Evolutionary conservation across 192 early-diverging fungal species (phyloP).

Genomic region (Glomus cerebriforme): DNA sequence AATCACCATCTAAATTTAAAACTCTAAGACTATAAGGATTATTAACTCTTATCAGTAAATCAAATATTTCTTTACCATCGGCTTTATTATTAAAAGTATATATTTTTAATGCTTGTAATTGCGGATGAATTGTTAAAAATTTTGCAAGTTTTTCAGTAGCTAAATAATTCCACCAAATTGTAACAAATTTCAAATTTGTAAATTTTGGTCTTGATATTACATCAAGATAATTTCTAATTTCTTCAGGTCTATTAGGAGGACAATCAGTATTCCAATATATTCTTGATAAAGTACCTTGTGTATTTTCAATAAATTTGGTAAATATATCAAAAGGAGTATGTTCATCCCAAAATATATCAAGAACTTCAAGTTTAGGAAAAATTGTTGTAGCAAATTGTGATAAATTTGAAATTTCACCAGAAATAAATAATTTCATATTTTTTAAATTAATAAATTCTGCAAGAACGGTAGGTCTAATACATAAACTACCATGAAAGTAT

Average conservation of each 20-base stretch:
- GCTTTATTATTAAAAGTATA: not conserved
- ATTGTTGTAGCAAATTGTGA: not conserved
- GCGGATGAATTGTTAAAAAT: not conserved
- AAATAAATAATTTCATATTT: not conserved
- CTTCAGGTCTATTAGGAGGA: not conserved
- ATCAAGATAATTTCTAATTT: slow-evolving; percentile 5
- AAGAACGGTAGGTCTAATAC: not conserved
- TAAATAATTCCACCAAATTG: not conserved
- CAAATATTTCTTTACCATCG: not conserved
- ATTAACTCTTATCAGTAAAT: not conserved
- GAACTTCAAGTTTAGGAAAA: slow-evolving; percentile 8
- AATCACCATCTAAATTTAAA: slow-evolving; percentile 9
- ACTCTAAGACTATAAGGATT: not conserved
- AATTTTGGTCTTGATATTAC: not conserved
- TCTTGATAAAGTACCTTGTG: not conserved
- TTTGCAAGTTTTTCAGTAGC: not conserved
- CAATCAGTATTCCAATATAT: slow-evolving; percentile 17
- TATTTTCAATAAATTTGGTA: not conserved
- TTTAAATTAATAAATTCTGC: not conserved
- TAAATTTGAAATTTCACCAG: not conserved
- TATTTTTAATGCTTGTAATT: not conserved
- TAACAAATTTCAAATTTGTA: not conserved
- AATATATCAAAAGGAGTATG: slow-evolving; percentile 1
- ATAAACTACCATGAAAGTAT: not conserved
- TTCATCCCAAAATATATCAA: slow-evolving; percentile 20